Base-by-base conservation (phyloP, 2,329 filamentous ascomycete genomes). In the Lachnellula hyalina region DNA sequence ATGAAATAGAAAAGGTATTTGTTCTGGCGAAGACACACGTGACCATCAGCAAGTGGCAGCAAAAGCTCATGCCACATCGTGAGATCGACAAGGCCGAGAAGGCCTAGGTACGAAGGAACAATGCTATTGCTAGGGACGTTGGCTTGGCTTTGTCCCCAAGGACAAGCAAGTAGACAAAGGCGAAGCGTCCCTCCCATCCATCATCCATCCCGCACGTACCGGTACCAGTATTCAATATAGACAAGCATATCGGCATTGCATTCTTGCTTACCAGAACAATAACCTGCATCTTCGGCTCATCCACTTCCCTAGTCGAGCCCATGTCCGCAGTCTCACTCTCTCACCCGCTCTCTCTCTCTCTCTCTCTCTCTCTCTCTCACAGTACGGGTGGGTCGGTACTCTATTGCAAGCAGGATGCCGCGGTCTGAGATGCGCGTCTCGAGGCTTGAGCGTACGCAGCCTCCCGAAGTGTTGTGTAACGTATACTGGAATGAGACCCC, bases 211-310 rank as follows among this genome's bases (percentile, higher is more conserved):
- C 28, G 28, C 28, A 9, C 28, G 28, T 32, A 32, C 28, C 28
- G 28, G 28, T 12, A 32, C 28, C 9, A 32, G 9, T 11, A 12
- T 9, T 32, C 9, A 32, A 32, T 11, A 32, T 9, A 32, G 11
- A 9, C 28, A 32, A 32, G 28, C 28, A 32, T 9, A 32, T 32
- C 11, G 25, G 28, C 28, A 32, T 32, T 32, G 28, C 3, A 32
- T 8, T 32, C 28, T 32, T 32, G 45, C 54, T 38, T 44, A 56
- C 54, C 41, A 56, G 47, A 42, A 56, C 38, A 51, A 56, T 56
- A 11, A 56, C 54, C 41, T 56, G 34, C 8, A 56, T 53, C 32
- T 35, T 42, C 21, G 50, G 34, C 35, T 40, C 3, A 35, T 47
- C 46, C 42, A 49, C 11, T 15, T 36, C 36, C 25, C 44, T 9